Evolutionary conservation across 2,329 filamentous ascomycete genomes (phyloP), one percentile per base, ranked within the genome.

Genomic region (Metarhizium humberi): DNA sequence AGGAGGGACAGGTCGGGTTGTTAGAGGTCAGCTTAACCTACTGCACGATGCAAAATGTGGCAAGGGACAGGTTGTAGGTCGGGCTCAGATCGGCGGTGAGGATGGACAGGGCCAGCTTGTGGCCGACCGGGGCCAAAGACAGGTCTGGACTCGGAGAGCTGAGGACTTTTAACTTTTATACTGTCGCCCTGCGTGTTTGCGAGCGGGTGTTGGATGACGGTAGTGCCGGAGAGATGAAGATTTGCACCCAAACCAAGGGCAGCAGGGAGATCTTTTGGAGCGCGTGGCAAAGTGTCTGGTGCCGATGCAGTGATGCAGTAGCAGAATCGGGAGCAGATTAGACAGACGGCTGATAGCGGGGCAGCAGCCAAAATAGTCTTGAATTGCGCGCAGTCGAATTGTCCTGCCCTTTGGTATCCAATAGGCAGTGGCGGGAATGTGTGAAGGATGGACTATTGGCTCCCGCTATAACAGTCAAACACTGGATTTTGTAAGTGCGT

Each of bases 31-130:
- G 13, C 13, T 48, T 32, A 47, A 47, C 25, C 54, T 42, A 50
- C 48, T 25, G 32, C 20, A n/a, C 13, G 10, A 34, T 36, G 20
- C 43, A 38, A 38, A 52, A 52, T 14, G 54, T 52, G 50, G 50
- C 50, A 40, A 55, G 30, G 42, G 32, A 51, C 42, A n/a, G 53
- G 3, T 47, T 50, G 50, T 6, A 20, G 48, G 34, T 45, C 38
- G n/a, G 55, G 49, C 34, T 45, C 29, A 50, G 49, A 54, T 51
- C 51, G 30, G 49, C 55, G 49, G 55, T 52, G 52, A 56, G 51
- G 20, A 29, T 50, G 16, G n/a, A 50, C 20, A 42, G 11, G 20
- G 45, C 25, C 25, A 54, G 52, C 34, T 43, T 34, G 51, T 34
- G 38, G 46, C n/a, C 14, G 32, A 46, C n/a, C 4, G 38, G 38